Conservation (phyloP, 352 stramenopile genomes). For the Saprolegnia parasitica region DNA sequence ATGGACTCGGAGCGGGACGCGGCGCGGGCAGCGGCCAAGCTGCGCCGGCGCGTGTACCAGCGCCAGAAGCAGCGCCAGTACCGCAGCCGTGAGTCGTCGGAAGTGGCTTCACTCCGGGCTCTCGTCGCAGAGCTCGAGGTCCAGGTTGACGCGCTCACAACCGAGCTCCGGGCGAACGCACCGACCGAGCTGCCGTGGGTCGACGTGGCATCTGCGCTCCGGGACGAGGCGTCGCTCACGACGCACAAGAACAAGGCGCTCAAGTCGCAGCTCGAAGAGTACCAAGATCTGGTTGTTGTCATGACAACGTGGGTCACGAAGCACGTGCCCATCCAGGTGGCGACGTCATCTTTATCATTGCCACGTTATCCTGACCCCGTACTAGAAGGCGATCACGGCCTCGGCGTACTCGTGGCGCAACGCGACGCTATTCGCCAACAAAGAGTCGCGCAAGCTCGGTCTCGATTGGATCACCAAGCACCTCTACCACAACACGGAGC, state of each 20-base stretch:
- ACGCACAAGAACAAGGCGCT: neutral
- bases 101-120: neutral
- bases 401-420: constrained; percentile 12
- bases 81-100: neutral
- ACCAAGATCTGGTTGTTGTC: neutral
- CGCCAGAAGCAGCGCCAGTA: constrained; percentile 13
- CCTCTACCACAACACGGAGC: constrained; percentile 9
- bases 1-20: neutral
- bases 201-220: neutral
- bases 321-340: neutral
- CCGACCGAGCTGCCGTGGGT: neutral
- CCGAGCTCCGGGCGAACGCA: neutral
- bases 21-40: neutral
- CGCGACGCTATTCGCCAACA: constrained; percentile 14
- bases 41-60: neutral
- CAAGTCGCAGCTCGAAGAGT: neutral
- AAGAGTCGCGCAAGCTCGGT: constrained; percentile 10
- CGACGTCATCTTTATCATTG: neutral
- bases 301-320: neutral
- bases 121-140: constrained; percentile 11
- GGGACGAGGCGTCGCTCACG: neutral
- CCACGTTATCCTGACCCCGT: neutral
- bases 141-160: neutral
- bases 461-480: constrained; percentile 20
- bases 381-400: neutral